Evolutionary conservation across 2,329 filamentous ascomycete genomes (phyloP).

Genomic region (Gremmenia infestans): DNA sequence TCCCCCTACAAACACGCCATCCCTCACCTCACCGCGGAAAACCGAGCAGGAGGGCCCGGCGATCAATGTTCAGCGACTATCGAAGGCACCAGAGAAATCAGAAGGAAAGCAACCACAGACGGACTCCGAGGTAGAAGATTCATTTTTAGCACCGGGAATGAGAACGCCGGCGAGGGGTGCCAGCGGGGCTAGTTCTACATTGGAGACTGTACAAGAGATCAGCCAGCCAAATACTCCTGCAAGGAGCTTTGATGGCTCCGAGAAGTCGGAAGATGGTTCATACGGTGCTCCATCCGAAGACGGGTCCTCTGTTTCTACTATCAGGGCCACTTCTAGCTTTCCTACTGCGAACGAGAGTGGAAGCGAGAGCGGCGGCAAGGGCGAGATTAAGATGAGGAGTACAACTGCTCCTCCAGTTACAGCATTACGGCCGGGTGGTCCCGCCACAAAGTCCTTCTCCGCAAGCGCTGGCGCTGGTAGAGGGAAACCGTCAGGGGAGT

Average conservation of each 20-base stretch:
- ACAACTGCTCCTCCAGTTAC: slow-evolving; percentile 37
- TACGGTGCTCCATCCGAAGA: slow-evolving; percentile 33
- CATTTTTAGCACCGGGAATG: slow-evolving; percentile 38
- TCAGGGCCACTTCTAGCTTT: slow-evolving; percentile 44
- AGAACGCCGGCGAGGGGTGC: slow-evolving; percentile 56
- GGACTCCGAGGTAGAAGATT: slow-evolving; percentile 28
- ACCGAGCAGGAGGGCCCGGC: slow-evolving; percentile 46
- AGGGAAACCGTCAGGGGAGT: slow-evolving; percentile 63
- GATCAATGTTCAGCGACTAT: slow-evolving; percentile 48
- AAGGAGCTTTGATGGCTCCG: slow-evolving; percentile 42
- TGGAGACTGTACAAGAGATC: slow-evolving; percentile 90
- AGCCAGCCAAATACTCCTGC: slow-evolving; percentile 70
- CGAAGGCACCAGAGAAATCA: slow-evolving; percentile 37
- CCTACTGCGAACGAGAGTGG: slow-evolving; percentile 48
- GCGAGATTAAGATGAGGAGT: slow-evolving; percentile 35
- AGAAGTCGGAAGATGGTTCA: slow-evolving; percentile 41
- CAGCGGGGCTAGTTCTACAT: slow-evolving; percentile 53
- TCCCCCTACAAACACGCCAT: slow-evolving; percentile 53
- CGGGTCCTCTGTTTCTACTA: slow-evolving; percentile 25
- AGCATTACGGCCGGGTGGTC: slow-evolving; percentile 44
- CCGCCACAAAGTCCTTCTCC: slow-evolving; percentile 59
- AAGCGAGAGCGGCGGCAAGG: slow-evolving; percentile 61
- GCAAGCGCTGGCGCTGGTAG: slow-evolving; percentile 57
- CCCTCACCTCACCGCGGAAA: slow-evolving; percentile 40
- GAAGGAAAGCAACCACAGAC: slow-evolving; percentile 18